These are phyloP conservation scores for Lactarius akahatsu DNA, from an alignment of 768 basidiomycete species.

Conservation along the genomic window DNA sequence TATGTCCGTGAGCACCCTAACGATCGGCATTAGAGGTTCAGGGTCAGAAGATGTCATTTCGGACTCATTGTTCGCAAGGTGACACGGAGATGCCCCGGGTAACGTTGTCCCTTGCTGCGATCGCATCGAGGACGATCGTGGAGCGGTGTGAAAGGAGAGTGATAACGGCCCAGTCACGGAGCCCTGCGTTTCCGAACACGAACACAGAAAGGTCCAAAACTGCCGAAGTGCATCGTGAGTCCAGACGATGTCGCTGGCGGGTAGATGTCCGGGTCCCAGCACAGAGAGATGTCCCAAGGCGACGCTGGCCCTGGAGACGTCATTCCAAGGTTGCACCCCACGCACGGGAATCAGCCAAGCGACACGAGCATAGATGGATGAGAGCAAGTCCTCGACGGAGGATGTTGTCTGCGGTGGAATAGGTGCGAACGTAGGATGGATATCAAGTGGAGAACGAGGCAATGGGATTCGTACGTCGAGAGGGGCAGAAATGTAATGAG, in stretches of 20 bases:
- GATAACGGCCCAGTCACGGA: slow-evolving; percentile 18
- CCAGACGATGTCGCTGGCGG: slow-evolving; percentile 15
- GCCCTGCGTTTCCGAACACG: slow-evolving; percentile 6
- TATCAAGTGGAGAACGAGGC: background rate
- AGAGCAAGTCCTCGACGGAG: slow-evolving; percentile 11
- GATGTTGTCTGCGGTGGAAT: slow-evolving; percentile 16
- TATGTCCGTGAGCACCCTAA: slow-evolving; percentile 12
- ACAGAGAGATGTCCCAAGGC: background rate
- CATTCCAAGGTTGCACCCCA: slow-evolving; percentile 19
- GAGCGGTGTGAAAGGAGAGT: slow-evolving; percentile 19
- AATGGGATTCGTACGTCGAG: background rate
- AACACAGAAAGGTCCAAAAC: slow-evolving; percentile 21
- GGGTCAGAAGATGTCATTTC: slow-evolving; percentile 10
- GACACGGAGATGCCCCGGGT: background rate
- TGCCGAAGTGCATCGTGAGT: slow-evolving; percentile 19
- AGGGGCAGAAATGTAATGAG: slow-evolving; percentile 24
- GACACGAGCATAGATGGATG: slow-evolving; percentile 20
- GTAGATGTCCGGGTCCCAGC: background rate
- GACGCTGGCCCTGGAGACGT: slow-evolving; percentile 7
- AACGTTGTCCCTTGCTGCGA: background rate
- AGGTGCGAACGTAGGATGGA: background rate
- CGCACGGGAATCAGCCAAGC: slow-evolving; percentile 25
- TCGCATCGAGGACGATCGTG: background rate
- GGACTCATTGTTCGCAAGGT: slow-evolving; percentile 9
- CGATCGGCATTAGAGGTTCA: background rate